phyloP scores from a whole-genome alignment of 2,329 filamentous ascomycete genomes.

The Hymenoscyphus repandus region DNA sequence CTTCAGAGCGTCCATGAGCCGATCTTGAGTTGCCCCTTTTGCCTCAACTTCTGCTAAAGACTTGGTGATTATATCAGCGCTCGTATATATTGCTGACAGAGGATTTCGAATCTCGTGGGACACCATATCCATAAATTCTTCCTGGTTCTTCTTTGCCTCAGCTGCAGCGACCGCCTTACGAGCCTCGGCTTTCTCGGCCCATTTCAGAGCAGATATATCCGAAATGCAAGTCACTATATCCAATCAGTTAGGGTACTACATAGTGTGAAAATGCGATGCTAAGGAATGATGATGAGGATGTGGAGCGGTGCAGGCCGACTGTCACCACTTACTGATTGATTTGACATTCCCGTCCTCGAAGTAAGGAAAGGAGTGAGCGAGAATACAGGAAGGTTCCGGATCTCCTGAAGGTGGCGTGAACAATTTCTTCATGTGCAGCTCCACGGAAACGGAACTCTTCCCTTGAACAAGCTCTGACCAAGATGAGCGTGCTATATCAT shows the following conservation, averaged over 20 bases:
- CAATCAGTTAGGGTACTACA: not conserved
- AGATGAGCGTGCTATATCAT: constrained; percentile 8
- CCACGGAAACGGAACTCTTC: constrained; percentile 17
- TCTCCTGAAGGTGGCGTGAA: constrained; percentile 25
- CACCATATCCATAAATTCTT: constrained; percentile 75
- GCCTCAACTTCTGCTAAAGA: constrained; percentile 37
- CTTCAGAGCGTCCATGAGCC: constrained; percentile 40
- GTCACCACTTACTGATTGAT: constrained; percentile 17
- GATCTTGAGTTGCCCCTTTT: constrained; percentile 31
- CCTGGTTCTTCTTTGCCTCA: constrained; percentile 63
- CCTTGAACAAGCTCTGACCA: constrained; percentile 21
- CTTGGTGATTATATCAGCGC: constrained; percentile 63
- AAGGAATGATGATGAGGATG: not conserved
- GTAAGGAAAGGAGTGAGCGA: constrained; percentile 19
- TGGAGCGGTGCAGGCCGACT: not conserved
- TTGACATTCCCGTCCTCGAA: constrained; percentile 20
- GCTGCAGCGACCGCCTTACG: constrained; percentile 47
- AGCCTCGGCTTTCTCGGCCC: constrained; percentile 30
- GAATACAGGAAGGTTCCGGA: constrained; percentile 22
- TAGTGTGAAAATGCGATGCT: not conserved
- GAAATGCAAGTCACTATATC: constrained; percentile 22
- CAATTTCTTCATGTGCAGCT: constrained; percentile 23
- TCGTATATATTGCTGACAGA: constrained; percentile 67
- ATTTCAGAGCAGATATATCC: constrained; percentile 27
- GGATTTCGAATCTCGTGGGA: constrained; percentile 72